A percentile compares a stretch with the other conserved stretches of the same genome.
These are phyloP conservation scores for Recurvomyces mirabilis DNA, from an alignment of 495 filamentous ascomycete genomes.

Conservation along the genomic window DNA sequence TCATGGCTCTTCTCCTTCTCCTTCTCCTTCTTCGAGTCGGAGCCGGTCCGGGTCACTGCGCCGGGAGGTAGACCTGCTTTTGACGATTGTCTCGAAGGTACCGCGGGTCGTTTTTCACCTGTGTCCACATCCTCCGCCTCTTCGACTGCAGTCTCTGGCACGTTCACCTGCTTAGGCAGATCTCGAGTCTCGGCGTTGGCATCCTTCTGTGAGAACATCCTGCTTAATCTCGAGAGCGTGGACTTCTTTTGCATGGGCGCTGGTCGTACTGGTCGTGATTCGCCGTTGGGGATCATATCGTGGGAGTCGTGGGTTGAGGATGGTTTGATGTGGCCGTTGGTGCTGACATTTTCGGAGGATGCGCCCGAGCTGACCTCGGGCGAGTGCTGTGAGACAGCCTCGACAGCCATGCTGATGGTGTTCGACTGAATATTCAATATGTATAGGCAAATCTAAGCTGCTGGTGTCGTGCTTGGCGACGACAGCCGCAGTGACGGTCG, in stretches of 20 bases:
- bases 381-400: neutral
- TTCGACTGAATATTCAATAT: neutral
- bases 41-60: constrained; percentile 22
- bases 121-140: constrained; percentile 8
- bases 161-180: constrained; percentile 2
- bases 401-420: neutral
- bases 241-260: constrained; percentile 23
- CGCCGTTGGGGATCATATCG: constrained; percentile 5
- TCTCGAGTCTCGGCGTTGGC: constrained; percentile 20
- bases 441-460: too few relatives aligned
- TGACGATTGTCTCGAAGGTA: constrained; percentile 23
- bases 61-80: neutral
- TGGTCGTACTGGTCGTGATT: constrained; percentile 9
- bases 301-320: neutral
- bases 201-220: constrained; percentile 31
- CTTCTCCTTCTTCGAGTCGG: constrained; percentile 24
- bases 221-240: constrained; percentile 30
- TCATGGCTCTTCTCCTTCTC: constrained; percentile 25
- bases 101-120: constrained; percentile 13
- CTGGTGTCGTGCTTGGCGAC: too few relatives aligned
- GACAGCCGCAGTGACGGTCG: too few relatives aligned
- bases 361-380: neutral
- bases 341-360: neutral
- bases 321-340: constrained; percentile 3
- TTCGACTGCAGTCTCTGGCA: constrained; percentile 21